Evolutionary conservation across 768 basidiomycete species (phyloP), one percentile per base, ranked within the genome.

Genomic region (Candolleomyces aberdarensis): DNA sequence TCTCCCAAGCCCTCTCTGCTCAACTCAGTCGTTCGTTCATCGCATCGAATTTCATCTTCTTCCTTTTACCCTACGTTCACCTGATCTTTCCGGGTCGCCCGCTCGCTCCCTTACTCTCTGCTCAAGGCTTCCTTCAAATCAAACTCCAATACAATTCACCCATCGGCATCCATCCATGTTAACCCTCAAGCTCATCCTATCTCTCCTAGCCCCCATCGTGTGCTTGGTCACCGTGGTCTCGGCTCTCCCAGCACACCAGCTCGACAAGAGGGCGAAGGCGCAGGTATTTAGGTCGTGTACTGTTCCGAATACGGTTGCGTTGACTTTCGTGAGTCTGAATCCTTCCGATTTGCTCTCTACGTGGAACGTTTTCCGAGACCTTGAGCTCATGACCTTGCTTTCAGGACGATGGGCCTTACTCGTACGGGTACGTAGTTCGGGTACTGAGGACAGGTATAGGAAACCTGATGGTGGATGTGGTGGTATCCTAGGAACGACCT

Each of bases 291-390:
- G 68, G 3, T 63, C 63, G 22, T 80, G 77, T 63, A 74, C 68
- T 1, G 70, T 71, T 1, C 70, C 76, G 10, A 74, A 76, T 17
- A 78, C 75, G 7, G 77, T 66, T 22, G 78, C 78, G 13, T 62
- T 78, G 17, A 79, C 77, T 14, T 79, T 80, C 54, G 76, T 78
- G 56, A 48, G 76, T 71, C 9, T n/a, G 32, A n/a, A 26, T 40
- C n/a, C 10, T 36, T 41, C 14, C 22, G 31, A 19, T 47, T 56
- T 51, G 44, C 40, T 17, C 47, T 26, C 26, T 26, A 26, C 26
- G 26, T 26, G 26, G 2, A 26, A 26, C 26, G 26, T 26, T 26
- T 26, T 26, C 26, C 26, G 26, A 26, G 3, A 1, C 26, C 26
- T 26, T 26, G 26, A 54, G 14, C 41, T 40, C 13, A 19, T 22